Conservation (phyloP, 352 stramenopile species). For the Halophytophthora polymorphica region DNA sequence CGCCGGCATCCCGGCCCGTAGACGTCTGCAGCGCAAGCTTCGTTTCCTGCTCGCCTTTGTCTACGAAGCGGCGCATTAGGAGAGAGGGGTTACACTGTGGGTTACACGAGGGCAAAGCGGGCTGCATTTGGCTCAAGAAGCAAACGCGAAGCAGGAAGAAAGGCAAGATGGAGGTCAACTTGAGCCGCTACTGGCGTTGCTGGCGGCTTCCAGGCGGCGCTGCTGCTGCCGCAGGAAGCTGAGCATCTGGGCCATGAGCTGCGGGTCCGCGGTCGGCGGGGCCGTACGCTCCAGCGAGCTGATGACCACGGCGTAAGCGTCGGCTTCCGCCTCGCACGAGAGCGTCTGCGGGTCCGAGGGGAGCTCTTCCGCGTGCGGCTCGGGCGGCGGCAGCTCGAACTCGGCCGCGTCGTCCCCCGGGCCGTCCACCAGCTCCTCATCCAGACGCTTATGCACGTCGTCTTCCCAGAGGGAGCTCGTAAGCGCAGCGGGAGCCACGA, state of each 20-base stretch:
- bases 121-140: too few species aligned
- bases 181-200: too few species aligned
- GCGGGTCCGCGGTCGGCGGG: constrained; percentile 54
- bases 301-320: constrained; percentile 84
- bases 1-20: not conserved
- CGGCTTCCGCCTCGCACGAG: constrained; percentile 74
- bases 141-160: too few species aligned
- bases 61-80: too few species aligned
- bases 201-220: constrained; percentile 82
- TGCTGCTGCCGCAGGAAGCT: constrained; percentile 89
- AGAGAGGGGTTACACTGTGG: too few species aligned
- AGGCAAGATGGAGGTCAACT: too few species aligned
- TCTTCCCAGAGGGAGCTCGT: constrained; percentile 88
- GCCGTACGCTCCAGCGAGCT: constrained; percentile 78
- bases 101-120: too few species aligned
- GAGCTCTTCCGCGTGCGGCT: constrained; percentile 23
- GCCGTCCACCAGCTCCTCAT: constrained; percentile 86
- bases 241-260: constrained; percentile 70
- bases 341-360: constrained; percentile 42
- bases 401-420: constrained; percentile 80
- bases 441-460: constrained; percentile 86
- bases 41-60: too few species aligned
- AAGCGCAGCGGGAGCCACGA: constrained; percentile 84
- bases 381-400: constrained; percentile 63
- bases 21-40: too few species aligned